phyloP scores from a whole-genome alignment of 495 filamentous ascomycete genomes.

The Penicillium lagena region DNA sequence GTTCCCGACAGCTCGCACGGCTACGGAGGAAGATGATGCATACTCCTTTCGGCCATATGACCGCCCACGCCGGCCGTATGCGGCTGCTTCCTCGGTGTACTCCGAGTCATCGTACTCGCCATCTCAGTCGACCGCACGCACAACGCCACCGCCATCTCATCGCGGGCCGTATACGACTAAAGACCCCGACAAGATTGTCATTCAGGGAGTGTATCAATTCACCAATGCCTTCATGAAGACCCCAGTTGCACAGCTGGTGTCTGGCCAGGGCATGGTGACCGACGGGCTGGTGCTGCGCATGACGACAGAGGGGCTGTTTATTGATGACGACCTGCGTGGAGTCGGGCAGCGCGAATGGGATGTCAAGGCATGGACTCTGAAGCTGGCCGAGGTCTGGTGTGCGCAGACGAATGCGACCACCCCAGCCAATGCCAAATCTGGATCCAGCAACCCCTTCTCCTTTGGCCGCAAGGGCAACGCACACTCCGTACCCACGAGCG shows the following conservation, averaged over 20 bases:
- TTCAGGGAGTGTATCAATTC: conserved; percentile 86
- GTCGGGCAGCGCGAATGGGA: conserved; percentile 95
- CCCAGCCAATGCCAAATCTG: conserved; percentile 9
- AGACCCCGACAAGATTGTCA: conserved; percentile 91
- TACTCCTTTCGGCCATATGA: conserved; percentile 85
- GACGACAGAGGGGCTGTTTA: conserved; percentile 86
- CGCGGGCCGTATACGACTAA: conserved; percentile 73
- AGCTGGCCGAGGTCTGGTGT: conserved; percentile 85
- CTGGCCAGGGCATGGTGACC: conserved; percentile 67
- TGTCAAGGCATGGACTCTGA: conserved; percentile 95
- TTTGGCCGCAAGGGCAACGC: conserved; percentile 24
- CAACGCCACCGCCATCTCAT: conserved; percentile 73
- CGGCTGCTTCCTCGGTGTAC: conserved; percentile 51
- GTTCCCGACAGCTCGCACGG: conserved; percentile 55
- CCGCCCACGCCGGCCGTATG: conserved; percentile 52
- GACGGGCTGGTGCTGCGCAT: conserved; percentile 83
- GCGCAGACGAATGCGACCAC: conserved; percentile 37
- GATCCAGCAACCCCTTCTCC: conserved; percentile 25
- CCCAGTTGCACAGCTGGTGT: conserved; percentile 74
- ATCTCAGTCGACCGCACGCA: conserved; percentile 75
- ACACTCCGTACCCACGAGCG: conserved; percentile 46
- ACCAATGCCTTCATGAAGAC: conserved; percentile 75
- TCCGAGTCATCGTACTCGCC: conserved; percentile 82
- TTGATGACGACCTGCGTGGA: conserved; percentile 86
- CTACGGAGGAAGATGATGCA: conserved; percentile 57